These are phyloP conservation scores for Bruguiera sexangula DNA, from an alignment of 345 rosid species.

Conservation along the genomic window DNA sequence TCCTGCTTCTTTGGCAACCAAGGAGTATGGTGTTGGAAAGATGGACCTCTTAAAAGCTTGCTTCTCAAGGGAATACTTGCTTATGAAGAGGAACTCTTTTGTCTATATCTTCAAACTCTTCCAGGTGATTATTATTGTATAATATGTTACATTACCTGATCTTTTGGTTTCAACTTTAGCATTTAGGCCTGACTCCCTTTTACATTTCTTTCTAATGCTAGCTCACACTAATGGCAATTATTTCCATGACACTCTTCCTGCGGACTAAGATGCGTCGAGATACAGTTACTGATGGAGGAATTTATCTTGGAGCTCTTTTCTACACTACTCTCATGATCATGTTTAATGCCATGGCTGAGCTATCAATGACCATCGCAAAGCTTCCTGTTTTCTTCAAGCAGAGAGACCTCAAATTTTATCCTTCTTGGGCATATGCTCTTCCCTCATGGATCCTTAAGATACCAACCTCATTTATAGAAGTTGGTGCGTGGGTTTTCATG, in stretches of 20 bases:
- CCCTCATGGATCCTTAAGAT: slow-evolving; percentile 76
- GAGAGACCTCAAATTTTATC: slow-evolving; percentile 63
- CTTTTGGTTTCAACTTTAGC: background rate
- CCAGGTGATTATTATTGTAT: slow-evolving; percentile 38
- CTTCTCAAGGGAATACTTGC: slow-evolving; percentile 47
- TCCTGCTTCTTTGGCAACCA: slow-evolving; percentile 50
- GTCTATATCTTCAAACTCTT: slow-evolving; percentile 49
- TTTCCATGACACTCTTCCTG: slow-evolving; percentile 27
- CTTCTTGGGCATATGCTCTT: slow-evolving; percentile 70
- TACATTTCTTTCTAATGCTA: slow-evolving; percentile 2
- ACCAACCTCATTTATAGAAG: slow-evolving; percentile 64
- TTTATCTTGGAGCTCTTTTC: slow-evolving; percentile 63
- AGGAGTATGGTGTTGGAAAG: slow-evolving; percentile 44
- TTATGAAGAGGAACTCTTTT: slow-evolving; percentile 59
- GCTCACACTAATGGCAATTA: slow-evolving; percentile 31
- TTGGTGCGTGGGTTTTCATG: slow-evolving; percentile 47
- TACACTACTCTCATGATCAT: slow-evolving; percentile 39
- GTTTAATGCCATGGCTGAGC: slow-evolving; percentile 73
- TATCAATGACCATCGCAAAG: slow-evolving; percentile 65
- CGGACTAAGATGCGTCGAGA: slow-evolving; percentile 32
- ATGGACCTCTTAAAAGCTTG: slow-evolving; percentile 51
- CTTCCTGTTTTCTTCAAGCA: slow-evolving; percentile 86
- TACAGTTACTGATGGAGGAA: slow-evolving; percentile 38
- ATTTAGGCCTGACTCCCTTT: background rate
- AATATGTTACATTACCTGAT: background rate